Percentiles rank a stretch among this genome's conserved stretches.
phyloP scores from a whole-genome alignment of 495 filamentous ascomycete genomes.

The Aspergillus saccharolyticus region DNA sequence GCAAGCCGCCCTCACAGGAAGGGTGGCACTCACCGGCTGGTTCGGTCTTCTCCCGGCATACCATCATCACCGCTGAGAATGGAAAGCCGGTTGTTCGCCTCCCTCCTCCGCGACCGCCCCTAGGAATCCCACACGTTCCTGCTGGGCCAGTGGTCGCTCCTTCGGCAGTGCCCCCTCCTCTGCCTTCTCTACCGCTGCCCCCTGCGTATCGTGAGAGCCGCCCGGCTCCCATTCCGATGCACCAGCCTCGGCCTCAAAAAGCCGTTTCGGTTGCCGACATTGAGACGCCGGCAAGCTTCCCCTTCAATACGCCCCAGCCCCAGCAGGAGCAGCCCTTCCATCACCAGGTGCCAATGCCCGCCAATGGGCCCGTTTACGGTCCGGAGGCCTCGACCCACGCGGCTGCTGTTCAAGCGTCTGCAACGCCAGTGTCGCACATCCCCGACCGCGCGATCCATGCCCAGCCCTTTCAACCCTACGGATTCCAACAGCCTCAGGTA shows the following conservation, averaged over 20 bases:
- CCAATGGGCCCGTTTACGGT: conserved; percentile 51
- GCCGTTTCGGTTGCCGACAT: conserved; percentile 91
- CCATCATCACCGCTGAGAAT: conserved; percentile 51
- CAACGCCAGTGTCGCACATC: conserved; percentile 90
- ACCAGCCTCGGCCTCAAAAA: conserved; percentile 94
- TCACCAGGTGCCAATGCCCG: conserved; percentile 75
- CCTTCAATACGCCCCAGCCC: conserved; percentile 66
- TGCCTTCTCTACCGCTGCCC: conserved; percentile 53
- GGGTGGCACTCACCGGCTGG: conserved; percentile 69
- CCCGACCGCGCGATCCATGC: conserved; percentile 93
- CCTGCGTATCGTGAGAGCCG: conserved; percentile 75
- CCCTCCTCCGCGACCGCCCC: conserved; percentile 56
- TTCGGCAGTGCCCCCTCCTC: conserved; percentile 12
- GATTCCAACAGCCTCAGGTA: conserved; percentile 49
- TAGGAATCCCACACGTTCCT: conserved; percentile 24
- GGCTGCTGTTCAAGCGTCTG: conserved; percentile 72
- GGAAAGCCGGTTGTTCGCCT: conserved; percentile 80
- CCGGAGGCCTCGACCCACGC: conserved; percentile 60
- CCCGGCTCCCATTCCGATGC: conserved; percentile 74
- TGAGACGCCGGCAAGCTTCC: conserved; percentile 71
- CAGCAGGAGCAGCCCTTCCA: conserved; percentile 81
- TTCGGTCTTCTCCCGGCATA: conserved; percentile 65
- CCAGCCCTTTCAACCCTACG: conserved; percentile 80
- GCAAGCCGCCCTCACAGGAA: conserved; percentile 68
- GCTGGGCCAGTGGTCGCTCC: conserved; percentile 19